These are phyloP conservation scores for Cyclocybe aegerita DNA, from an alignment of 768 basidiomycete genomes.

Conservation along the genomic window DNA sequence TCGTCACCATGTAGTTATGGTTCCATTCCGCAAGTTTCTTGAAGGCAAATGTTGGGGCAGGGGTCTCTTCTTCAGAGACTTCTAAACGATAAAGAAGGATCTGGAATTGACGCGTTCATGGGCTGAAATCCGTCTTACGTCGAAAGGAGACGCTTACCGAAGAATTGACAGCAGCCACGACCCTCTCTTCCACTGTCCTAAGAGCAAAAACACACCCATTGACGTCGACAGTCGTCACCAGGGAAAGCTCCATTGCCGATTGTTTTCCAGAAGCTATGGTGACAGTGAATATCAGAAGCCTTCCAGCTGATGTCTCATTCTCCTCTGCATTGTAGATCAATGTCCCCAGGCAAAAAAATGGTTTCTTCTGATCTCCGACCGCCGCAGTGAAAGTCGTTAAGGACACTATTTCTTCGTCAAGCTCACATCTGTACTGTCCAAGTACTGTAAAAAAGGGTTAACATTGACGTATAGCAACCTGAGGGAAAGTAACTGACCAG, in stretches of 20 bases:
- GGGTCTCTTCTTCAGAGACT: constrained; percentile 24
- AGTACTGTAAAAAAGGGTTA: constrained; percentile 33
- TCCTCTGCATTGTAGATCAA: constrained; percentile 41
- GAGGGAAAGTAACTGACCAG: constrained; percentile 41
- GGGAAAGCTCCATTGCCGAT: constrained; percentile 29
- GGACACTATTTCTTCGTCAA: constrained; percentile 65
- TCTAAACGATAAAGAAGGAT: constrained; percentile 48
- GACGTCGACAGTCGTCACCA: constrained; percentile 45
- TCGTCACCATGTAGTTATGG: constrained; percentile 79
- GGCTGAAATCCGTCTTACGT: too few relatives aligned
- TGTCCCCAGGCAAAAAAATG: constrained; percentile 53
- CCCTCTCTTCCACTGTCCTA: constrained; percentile 41
- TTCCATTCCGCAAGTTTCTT: constrained; percentile 61
- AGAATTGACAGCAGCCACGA: constrained; percentile 76
- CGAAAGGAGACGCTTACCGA: constrained; percentile 48
- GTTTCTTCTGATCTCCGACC: constrained; percentile 26
- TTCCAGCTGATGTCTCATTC: constrained; percentile 53
- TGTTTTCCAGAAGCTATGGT: constrained; percentile 20
- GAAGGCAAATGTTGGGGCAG: constrained; percentile 34
- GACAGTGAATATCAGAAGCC: constrained; percentile 56
- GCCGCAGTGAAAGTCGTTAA: constrained; percentile 36
- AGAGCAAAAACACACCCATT: constrained; percentile 73
- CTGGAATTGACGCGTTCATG: constrained; percentile 21
- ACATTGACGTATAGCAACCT: neutral
- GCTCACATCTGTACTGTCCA: constrained; percentile 44